Evolutionary conservation across 78 protist genomes (phyloP), one percentile per base, ranked within the genome.

Genomic region (Protostelium mycophagum): DNA sequence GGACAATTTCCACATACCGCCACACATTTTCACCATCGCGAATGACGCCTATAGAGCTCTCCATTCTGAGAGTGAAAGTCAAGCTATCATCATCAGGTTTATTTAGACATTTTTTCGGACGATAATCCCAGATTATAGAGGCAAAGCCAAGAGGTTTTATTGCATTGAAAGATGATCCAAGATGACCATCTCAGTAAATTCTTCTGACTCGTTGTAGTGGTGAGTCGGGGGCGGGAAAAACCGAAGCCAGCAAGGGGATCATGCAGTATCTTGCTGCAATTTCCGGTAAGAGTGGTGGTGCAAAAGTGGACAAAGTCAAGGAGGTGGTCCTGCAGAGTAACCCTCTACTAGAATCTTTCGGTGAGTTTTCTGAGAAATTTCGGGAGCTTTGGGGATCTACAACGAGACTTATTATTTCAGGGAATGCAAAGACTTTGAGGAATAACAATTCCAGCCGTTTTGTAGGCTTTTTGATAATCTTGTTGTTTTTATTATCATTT

Each of bases 361-460:
- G 99, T 51, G 73, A 51, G 16, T 51, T 25, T 51, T 51, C 73
- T 51, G n/a, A n/a, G n/a, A n/a, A n/a, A n/a, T n/a, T n/a, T n/a
- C n/a, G n/a, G n/a, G n/a, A n/a, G n/a, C 73, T 16, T 25, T 51
- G 31, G 73, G 16, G 31, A 51, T 51, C 73, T 25, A 25, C 73
- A 16, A 51, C 31, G 31, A 25, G 73, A 51, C 16, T 16, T 5
- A 5, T 25, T 51, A 5, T 5, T 25, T 51, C 73, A 51, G 73
- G 73, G 35, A 98, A 98, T 95, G 99, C 99, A 1, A 97, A 96
- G 93, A 98, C 99, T 35, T 84, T 96, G 51, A 88, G 97, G 35
- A 98, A 98, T 93, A 95, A 98, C 97, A 98, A 98, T 92, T 97
- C 98, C 28, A 91, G 96, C 0, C 97, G 99, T 86, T 98, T 98